phyloP scores from a whole-genome alignment of 768 basidiomycete genomes.

The Amanita jacksonii region DNA sequence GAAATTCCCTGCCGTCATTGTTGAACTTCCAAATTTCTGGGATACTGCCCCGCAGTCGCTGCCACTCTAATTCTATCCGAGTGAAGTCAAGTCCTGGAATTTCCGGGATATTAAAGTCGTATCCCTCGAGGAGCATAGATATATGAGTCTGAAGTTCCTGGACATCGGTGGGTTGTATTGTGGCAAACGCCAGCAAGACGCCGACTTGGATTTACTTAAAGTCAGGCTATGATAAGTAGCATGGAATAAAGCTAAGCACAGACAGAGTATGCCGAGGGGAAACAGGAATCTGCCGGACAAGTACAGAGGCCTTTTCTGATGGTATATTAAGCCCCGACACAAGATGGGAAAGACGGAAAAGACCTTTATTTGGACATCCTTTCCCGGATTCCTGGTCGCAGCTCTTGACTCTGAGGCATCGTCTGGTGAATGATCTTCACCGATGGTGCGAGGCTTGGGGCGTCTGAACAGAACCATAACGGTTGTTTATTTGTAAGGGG shows the following conservation, averaged over 20 bases:
- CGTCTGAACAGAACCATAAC: slow-evolving; percentile 5
- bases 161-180: slow-evolving; percentile 59
- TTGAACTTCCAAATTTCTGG: slow-evolving; percentile 80
- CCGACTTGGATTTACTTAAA: slow-evolving; percentile 39
- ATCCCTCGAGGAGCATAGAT: slow-evolving; percentile 55
- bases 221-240: background rate
- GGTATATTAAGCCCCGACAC: too few relatives aligned
- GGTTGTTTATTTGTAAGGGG: too few relatives aligned
- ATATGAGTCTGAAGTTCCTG: slow-evolving; percentile 63
- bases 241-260: slow-evolving; percentile 2
- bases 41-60: slow-evolving; percentile 51
- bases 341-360: background rate
- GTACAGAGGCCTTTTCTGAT: background rate
- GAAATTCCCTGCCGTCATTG: slow-evolving; percentile 72
- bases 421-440: background rate
- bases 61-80: slow-evolving; percentile 65
- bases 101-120: slow-evolving; percentile 56
- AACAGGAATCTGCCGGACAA: slow-evolving; percentile 50
- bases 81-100: slow-evolving; percentile 60
- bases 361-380: background rate
- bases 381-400: background rate
- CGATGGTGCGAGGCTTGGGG: background rate
- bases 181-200: slow-evolving; percentile 47
- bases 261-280: slow-evolving; percentile 56
- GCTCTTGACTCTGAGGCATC: background rate